Base-by-base conservation (phyloP, 352 stramenopile species). In the Phytopythium chamaehyphon region DNA sequence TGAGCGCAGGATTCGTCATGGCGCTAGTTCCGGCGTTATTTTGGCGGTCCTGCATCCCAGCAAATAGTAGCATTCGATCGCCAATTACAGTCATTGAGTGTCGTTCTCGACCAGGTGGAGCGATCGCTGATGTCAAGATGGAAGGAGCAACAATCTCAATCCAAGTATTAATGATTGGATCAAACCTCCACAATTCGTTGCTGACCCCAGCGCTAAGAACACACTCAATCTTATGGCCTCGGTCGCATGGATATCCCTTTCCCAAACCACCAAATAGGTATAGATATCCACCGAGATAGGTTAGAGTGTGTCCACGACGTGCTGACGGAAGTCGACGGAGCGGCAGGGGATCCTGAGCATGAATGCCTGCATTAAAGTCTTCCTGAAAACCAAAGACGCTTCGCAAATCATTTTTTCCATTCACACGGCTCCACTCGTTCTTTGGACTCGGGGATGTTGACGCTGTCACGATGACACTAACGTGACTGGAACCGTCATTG, bases 171-270 rank as follows among this genome's bases (percentile, higher is more conserved):
- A 69, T 82, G 2, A 61, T 35, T 1, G 75, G 46, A 49, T 91
- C 69, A 42, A 84, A 87, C 8, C 75, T 69, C 80, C 77, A 91
- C 1, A 91, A 66, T 40, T 91, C 77, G 51, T 84, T 88, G n/a
- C 62, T 86, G 15, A 87, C 60, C 1, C 60, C 67, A 14, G 43
- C 35, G 16, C 59, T 47, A 3, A 68, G 38, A 18, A 73, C 39
- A 39, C 80, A 91, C 9, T 64, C 64, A 1, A 59, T 46, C 23
- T 79, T 86, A 39, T 71, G 64, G 0, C 54, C 71, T 40, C 50
- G 56, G 33, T 77, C 82, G 61, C 80, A 89, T 15, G 64, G 52
- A 43, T 88, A 89, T 2, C 80, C 82, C n/a, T 60, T 63, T 4
- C 62, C 64, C 18, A 73, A 70, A 5, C 80, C 80, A 23, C 80